Conservation (phyloP, 495 filamentous ascomycete genomes). For the Penicillium dipodomyicola region DNA sequence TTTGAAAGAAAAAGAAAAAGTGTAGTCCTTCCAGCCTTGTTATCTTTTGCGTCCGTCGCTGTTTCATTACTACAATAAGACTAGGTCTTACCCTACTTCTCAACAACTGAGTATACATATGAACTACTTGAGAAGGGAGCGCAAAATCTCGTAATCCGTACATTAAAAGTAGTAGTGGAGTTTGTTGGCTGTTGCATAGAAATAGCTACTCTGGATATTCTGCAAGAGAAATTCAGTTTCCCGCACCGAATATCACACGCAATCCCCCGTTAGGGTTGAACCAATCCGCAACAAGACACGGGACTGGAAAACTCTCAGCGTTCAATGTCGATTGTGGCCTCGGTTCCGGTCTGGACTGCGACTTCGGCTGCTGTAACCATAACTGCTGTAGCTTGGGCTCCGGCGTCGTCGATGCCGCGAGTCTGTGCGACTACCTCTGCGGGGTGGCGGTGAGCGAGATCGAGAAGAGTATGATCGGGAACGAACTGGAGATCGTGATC, state of each 20-base stretch:
- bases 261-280: neutral
- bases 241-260: neutral
- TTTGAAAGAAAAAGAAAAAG: neutral
- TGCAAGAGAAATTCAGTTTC: constrained; percentile 1
- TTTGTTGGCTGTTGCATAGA: neutral
- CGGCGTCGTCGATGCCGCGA: constrained; percentile 43
- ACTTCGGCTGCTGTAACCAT: constrained; percentile 50
- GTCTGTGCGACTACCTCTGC: constrained; percentile 31
- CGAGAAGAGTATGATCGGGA: constrained; percentile 39
- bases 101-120: neutral
- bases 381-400: constrained; percentile 56
- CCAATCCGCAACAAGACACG: neutral
- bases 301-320: neutral
- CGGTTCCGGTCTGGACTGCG: constrained; percentile 43
- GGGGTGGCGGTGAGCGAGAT: constrained; percentile 35
- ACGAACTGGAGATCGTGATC: constrained; percentile 44
- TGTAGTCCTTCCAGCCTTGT: neutral
- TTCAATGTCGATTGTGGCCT: constrained; percentile 33
- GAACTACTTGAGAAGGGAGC: neutral
- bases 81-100: neutral
- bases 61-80: neutral
- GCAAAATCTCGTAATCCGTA: neutral
- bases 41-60: neutral
- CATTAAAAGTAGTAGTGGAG: neutral
- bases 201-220: constrained; percentile 2